These are phyloP conservation scores for Fusarium aywerte DNA, from an alignment of 2,329 filamentous ascomycete species.

Conservation along the genomic window DNA sequence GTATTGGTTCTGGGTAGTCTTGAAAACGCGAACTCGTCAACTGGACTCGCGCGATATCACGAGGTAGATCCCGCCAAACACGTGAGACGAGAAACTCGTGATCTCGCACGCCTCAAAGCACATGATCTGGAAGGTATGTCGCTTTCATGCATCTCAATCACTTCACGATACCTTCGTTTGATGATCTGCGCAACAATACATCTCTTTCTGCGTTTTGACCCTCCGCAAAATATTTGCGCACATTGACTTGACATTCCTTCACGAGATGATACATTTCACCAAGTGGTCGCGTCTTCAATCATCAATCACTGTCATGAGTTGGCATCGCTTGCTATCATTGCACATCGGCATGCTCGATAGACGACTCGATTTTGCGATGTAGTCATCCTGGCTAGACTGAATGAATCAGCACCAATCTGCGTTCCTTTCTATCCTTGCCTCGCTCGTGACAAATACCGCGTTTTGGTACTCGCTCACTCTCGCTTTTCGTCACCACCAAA, in stretches of 20 bases:
- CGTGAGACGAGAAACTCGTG: constrained; percentile 59
- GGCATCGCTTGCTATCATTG: constrained; percentile 10
- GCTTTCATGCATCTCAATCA: constrained; percentile 44
- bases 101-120: constrained; percentile 55
- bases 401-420: constrained; percentile 42
- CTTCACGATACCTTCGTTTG: constrained; percentile 37
- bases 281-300: constrained; percentile 29
- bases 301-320: constrained; percentile 6
- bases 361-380: background rate
- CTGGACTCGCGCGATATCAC: constrained; percentile 58
- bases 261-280: constrained; percentile 23
- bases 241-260: background rate
- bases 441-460: constrained; percentile 25
- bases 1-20: constrained; percentile 17
- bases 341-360: constrained; percentile 10
- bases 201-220: background rate
- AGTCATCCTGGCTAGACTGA: constrained; percentile 29
- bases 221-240: constrained; percentile 16
- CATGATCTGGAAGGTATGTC: constrained; percentile 61
- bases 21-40: constrained; percentile 40
- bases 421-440: constrained; percentile 1
- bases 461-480: constrained; percentile 18
- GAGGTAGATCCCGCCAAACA: constrained; percentile 60
- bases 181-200: constrained; percentile 9
- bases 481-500: constrained; percentile 13